Conservation (phyloP, 2,329 filamentous ascomycete genomes). For the Clonostachys solani region DNA sequence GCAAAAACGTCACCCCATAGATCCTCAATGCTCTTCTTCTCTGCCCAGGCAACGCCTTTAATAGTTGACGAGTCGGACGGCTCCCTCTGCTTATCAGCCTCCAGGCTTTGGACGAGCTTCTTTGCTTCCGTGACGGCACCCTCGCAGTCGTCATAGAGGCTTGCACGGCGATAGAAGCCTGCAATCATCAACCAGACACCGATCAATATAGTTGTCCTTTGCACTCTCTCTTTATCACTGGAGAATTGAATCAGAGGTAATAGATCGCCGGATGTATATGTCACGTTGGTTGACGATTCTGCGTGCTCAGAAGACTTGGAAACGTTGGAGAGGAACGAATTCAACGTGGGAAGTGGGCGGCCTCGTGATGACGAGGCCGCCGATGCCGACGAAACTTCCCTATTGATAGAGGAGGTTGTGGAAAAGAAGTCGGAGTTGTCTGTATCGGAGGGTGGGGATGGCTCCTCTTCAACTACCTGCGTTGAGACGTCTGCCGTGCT, state of each 20-base stretch:
- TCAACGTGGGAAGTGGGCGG: conserved; percentile 36
- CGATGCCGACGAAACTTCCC: conserved; percentile 30
- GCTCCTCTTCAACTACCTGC: conserved; percentile 42
- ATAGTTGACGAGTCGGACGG: conserved; percentile 59
- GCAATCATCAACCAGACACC: conserved; percentile 90
- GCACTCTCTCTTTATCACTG: conserved; percentile 45
- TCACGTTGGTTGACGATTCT: conserved; percentile 31
- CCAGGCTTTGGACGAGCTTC: conserved; percentile 68
- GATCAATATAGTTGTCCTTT: conserved; percentile 54
- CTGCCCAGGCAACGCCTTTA: conserved; percentile 68
- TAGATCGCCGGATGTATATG: conserved; percentile 38
- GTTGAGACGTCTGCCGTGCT: conserved; percentile 32
- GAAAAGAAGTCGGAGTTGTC: conserved; percentile 4
- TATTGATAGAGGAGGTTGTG: conserved; percentile 38
- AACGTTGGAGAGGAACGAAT: conserved; percentile 37
- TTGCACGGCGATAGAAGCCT: conserved; percentile 79
- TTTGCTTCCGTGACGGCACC: conserved; percentile 79
- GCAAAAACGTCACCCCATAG: conserved; percentile 80
- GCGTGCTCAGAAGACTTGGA: conserved; percentile 32
- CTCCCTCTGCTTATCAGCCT: conserved; percentile 60
- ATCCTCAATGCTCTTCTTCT: conserved; percentile 76
- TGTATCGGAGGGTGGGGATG: conserved; percentile 11
- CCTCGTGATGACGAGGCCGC: conserved; percentile 36
- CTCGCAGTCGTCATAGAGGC: conserved; percentile 73
- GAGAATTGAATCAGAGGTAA: conserved; percentile 51